These are phyloP conservation scores for Arthroderma sp. DNA, from an alignment of 2,329 filamentous ascomycete genomes.

Conservation along the genomic window DNA sequence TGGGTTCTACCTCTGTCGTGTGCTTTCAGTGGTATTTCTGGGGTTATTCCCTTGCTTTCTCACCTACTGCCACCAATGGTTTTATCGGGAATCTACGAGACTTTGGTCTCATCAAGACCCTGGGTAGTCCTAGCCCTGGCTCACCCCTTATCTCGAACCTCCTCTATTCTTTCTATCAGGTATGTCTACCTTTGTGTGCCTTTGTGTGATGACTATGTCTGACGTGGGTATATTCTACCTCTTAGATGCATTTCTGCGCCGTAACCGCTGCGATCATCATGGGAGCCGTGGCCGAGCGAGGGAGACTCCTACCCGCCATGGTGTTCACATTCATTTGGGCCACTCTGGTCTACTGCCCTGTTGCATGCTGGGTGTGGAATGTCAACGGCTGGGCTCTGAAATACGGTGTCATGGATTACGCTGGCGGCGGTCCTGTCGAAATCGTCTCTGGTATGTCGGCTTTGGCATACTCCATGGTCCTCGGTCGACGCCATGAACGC, in stretches of 20 bases:
- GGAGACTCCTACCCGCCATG: conserved; percentile 83
- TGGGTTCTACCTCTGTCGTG: conserved; percentile 83
- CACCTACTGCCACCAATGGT: conserved; percentile 63
- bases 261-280: conserved; percentile 85
- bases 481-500: conserved; percentile 91
- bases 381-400: conserved; percentile 82
- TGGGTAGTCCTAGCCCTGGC: conserved; percentile 73
- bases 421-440: conserved; percentile 92
- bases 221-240: neutral
- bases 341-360: conserved; percentile 90
- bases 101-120: conserved; percentile 75
- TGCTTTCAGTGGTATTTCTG: conserved; percentile 99
- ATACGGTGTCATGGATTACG: conserved; percentile 90
- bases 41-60: conserved; percentile 94
- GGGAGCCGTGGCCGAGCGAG: conserved; percentile 85
- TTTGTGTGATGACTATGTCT: neutral
- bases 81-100: conserved; percentile 86
- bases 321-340: conserved; percentile 95
- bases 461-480: conserved; percentile 87
- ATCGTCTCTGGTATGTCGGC: conserved; percentile 89
- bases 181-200: conserved; percentile 24
- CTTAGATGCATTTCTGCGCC: conserved; percentile 88
- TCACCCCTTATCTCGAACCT: conserved; percentile 79
- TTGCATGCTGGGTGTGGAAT: conserved; percentile 97
- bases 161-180: conserved; percentile 88